These are phyloP conservation scores for Hibiscus tridactylites DNA, from an alignment of 345 rosid genomes.

Conservation along the genomic window DNA sequence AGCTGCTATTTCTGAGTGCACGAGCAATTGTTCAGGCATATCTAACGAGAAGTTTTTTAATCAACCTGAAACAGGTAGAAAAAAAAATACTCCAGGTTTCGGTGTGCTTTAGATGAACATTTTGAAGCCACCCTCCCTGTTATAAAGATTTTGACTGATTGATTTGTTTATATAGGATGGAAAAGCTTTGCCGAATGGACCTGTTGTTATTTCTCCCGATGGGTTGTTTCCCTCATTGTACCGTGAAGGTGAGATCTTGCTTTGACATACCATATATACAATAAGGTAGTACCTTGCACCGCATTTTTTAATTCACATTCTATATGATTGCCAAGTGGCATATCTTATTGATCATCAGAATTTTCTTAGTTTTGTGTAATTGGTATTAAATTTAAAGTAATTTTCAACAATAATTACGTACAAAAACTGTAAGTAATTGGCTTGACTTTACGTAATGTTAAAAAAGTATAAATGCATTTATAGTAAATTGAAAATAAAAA, in stretches of 20 bases:
- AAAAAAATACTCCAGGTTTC: background rate
- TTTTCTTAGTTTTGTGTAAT: too few species aligned
- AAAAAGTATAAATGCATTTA: too few species aligned
- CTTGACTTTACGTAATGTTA: too few species aligned
- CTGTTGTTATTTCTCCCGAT: constrained; percentile 86
- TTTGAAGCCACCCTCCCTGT: background rate
- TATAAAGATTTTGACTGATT: background rate
- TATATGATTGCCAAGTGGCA: too few species aligned
- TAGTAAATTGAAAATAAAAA: too few species aligned
- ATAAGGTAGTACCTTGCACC: too few species aligned
- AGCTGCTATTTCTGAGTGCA: constrained; percentile 84
- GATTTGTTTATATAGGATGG: constrained; percentile 57
- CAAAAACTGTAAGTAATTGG: too few species aligned
- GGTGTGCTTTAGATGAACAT: background rate
- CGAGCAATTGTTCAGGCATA: constrained; percentile 97
- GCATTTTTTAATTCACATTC: too few species aligned
- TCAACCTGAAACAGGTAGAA: constrained; percentile 77
- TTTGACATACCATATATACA: background rate
- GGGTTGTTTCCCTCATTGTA: constrained; percentile 84
- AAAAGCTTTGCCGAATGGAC: constrained; percentile 77
- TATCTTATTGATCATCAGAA: too few species aligned
- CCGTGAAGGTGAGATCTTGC: constrained; percentile 62
- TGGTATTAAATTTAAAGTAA: too few species aligned
- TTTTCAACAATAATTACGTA: too few species aligned
- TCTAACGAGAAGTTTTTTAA: constrained; percentile 73